A percentile compares a stretch with the other conserved stretches of the same genome.
Conservation (phyloP, 2,329 filamentous ascomycete genomes). For the Talaromyces sp. region DNA sequence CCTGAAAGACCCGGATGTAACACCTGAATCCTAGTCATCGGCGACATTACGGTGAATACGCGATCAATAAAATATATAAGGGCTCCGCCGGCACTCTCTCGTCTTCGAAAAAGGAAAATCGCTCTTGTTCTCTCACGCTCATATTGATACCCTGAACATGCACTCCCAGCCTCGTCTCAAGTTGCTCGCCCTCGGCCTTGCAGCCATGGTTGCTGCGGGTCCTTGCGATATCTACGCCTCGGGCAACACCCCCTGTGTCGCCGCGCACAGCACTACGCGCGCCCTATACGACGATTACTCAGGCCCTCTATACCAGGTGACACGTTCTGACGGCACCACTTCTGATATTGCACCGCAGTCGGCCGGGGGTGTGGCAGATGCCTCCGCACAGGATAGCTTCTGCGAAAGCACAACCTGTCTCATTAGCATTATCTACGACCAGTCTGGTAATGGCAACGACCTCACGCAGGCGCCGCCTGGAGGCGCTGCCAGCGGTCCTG, state of each 20-base stretch:
- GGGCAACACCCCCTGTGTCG: conserved; percentile 6
- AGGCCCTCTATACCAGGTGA: conserved; percentile 6
- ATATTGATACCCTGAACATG: neutral
- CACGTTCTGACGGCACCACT: conserved; percentile 3
- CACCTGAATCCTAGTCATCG: too few relatives aligned
- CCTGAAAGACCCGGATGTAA: too few relatives aligned
- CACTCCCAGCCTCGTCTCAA: neutral
- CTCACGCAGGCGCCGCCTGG: conserved; percentile 6
- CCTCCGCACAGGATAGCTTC: conserved; percentile 4
- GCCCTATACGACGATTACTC: conserved; percentile 6
- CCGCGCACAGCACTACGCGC: conserved; percentile 7
- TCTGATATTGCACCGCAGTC: conserved; percentile 3
- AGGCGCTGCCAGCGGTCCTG: conserved; percentile 4
- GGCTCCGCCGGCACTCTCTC: too few relatives aligned
- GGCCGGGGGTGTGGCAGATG: conserved; percentile 2
- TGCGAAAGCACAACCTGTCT: conserved; percentile 7
- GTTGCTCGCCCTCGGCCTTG: neutral
- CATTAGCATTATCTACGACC: conserved; percentile 6
- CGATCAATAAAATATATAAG: too few relatives aligned
- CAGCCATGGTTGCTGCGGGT: conserved; percentile 2
- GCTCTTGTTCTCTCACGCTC: too few relatives aligned
- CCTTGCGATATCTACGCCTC: conserved; percentile 8
- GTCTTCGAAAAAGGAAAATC: too few relatives aligned
- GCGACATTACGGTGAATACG: too few relatives aligned
- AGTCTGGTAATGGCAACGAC: conserved; percentile 2